Evolutionary conservation across 75 land plant species (phyloP), one percentile per base, ranked within the genome.

Genomic region (Larix kaempferi): DNA sequence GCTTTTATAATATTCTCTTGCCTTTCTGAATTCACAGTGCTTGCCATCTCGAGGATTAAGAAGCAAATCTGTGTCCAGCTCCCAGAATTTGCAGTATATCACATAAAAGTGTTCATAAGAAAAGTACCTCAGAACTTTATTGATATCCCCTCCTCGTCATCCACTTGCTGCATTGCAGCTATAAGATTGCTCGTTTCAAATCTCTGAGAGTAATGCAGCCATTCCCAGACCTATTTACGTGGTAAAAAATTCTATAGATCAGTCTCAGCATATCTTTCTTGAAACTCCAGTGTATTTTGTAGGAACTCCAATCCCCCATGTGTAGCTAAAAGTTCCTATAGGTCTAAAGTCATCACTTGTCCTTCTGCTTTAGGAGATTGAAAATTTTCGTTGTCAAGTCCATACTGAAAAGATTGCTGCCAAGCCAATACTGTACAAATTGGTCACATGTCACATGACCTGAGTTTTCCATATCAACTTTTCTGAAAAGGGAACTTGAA

Each of bases 201-300:
- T 95, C 98, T 76, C 96, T 88, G n/a, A 95, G 94, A 23, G 88
- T 85, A 15, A 95, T 88, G 64, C 83, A 85, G 33, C 98, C 94
- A 80, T 95, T 95, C 74, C 96, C 94, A 55, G 92, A 80, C 82
- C 91, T 93, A 86, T 95, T 95, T 56, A 95, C 76, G 82, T 90
- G 88, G 83, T 91, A 93, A 74, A 93, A 95, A 56, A 93, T 95
- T 84, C 98, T 89, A 87, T 93, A 93, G 61, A 95, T 87, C 98
- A 64, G 98, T 95, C 76, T 95, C 96, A 76, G 96, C 98, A 88
- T 95, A 95, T 95, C 98, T 93, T 82, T 95, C 96, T 86, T 95
- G 98, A 88, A 95, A 95, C 81, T 93, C 98, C 23, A 92, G 96
- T 66, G 98, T 93, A 60, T 84, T 88, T 71, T 95, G 98, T 61